These are phyloP conservation scores for Apiospora koreana DNA, from an alignment of 2,329 filamentous ascomycete species.

Conservation along the genomic window DNA sequence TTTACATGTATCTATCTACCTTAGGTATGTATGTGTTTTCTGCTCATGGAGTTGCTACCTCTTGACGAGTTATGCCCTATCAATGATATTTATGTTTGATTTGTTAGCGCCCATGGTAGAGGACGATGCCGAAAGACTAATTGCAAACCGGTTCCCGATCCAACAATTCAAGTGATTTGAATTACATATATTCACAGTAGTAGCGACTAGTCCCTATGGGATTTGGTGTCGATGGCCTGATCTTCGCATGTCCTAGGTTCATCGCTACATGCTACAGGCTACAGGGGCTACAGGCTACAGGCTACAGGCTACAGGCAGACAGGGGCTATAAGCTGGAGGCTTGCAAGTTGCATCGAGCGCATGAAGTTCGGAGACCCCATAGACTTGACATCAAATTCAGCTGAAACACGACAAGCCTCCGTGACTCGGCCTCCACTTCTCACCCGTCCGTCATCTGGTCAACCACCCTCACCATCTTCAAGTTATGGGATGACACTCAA, in stretches of 20 bases:
- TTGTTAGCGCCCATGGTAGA: too few relatives aligned
- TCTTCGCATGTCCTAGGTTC: conserved; percentile 4
- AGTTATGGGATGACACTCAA: not conserved
- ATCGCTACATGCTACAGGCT: not conserved
- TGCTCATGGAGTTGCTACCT: too few relatives aligned
- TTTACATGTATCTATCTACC: too few relatives aligned
- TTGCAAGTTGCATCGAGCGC: conserved; percentile 1
- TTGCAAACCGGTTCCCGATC: too few relatives aligned
- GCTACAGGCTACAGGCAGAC: not conserved
- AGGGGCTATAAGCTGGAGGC: not conserved
- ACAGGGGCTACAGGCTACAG: too few relatives aligned
- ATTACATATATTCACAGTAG: not conserved
- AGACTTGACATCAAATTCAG: conserved; percentile 9
- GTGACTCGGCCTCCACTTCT: not conserved
- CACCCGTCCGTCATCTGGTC: conserved; percentile 7
- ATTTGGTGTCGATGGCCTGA: not conserved
- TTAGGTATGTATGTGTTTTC: too few relatives aligned
- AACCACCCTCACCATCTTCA: not conserved
- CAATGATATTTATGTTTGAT: too few relatives aligned
- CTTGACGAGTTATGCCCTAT: too few relatives aligned
- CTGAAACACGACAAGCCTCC: conserved; percentile 11
- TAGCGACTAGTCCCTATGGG: not conserved
- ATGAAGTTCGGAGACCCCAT: conserved; percentile 8
- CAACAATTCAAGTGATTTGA: too few relatives aligned
- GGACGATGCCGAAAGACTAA: too few relatives aligned